Conservation (phyloP, 345 rosid genomes). For the Populus simonii region DNA sequence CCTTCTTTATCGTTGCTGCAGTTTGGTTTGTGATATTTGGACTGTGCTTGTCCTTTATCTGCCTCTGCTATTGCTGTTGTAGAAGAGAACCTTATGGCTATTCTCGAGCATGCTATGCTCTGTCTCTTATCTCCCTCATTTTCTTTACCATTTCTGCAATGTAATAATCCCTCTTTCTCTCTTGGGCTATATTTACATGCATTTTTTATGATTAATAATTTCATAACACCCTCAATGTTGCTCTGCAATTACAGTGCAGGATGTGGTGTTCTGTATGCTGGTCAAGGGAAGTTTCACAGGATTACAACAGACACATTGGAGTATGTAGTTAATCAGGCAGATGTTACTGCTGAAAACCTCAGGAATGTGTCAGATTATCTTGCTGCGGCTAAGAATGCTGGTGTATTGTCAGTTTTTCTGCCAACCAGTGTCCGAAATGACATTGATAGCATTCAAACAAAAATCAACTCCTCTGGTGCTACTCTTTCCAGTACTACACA, state of each 20-base stretch:
- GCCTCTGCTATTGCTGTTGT: constrained; percentile 78
- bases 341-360: constrained; percentile 70
- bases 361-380: constrained; percentile 81
- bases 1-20: constrained; percentile 62
- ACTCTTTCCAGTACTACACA: constrained; percentile 52
- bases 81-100: constrained; percentile 67
- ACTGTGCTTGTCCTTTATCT: constrained; percentile 45
- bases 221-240: neutral
- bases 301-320: constrained; percentile 64
- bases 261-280: constrained; percentile 72
- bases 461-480: constrained; percentile 65
- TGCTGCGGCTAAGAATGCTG: constrained; percentile 53
- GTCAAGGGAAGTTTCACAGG: constrained; percentile 77
- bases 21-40: constrained; percentile 77
- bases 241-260: constrained; percentile 54
- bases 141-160: constrained; percentile 79
- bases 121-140: constrained; percentile 78
- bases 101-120: constrained; percentile 70
- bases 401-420: constrained; percentile 45
- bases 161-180: constrained; percentile 34
- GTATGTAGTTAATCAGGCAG: constrained; percentile 66
- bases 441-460: constrained; percentile 54
- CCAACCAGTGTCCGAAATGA: constrained; percentile 41
- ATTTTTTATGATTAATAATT: constrained; percentile 2
- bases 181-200: neutral